Base-by-base conservation (phyloP, 2,329 filamentous ascomycete species). In the Cyphellophora europaea region DNA sequence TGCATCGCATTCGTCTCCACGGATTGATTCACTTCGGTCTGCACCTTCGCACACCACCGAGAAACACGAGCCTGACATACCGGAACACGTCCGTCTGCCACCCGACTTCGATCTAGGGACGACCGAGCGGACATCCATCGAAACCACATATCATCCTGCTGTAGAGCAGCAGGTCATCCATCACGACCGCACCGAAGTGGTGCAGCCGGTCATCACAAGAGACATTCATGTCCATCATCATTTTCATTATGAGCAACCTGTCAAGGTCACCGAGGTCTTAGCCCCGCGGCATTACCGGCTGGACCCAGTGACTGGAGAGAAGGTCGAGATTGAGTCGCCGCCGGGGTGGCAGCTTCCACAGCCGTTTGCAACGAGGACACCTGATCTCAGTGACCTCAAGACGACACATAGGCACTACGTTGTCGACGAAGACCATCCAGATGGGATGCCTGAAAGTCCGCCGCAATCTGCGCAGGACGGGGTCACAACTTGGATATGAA, bases 81-180 rank as follows among this genome's bases (percentile, higher is more conserved):
- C 27, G 28, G 35, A 38, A 13, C 36, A 44, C 19, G 11, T 40
- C 6, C 6, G 27, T 8, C 44, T 47, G 13, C 44, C 42, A n/a
- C 19, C 35, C 6, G 41, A 36, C 4, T 42, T 47, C 36, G 33
- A 25, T 14, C 42, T 35, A 8, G 35, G 36, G n/a, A 28, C 30
- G 5, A 41, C 32, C 11, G 38, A 37, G 17, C 35, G 40, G 10
- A 49, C 47, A 6, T 32, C 50, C 42, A 25, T 41, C 13, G 19
- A 18, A 10, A 15, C 35, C 11, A 31, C 28, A 14, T 12, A 33
- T 13, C 32, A 12, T 11, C 25, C 46, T 50, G 57, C 53, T 28
- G 53, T 59, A 6, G 53, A 47, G 5, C 54, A 59, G 16, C 55
- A 59, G 42, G 48, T 41, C 1, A 38, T 60, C 27, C 45, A 44